Conservation (phyloP, 2,329 filamentous ascomycete species). For the Fusarium sp. region DNA sequence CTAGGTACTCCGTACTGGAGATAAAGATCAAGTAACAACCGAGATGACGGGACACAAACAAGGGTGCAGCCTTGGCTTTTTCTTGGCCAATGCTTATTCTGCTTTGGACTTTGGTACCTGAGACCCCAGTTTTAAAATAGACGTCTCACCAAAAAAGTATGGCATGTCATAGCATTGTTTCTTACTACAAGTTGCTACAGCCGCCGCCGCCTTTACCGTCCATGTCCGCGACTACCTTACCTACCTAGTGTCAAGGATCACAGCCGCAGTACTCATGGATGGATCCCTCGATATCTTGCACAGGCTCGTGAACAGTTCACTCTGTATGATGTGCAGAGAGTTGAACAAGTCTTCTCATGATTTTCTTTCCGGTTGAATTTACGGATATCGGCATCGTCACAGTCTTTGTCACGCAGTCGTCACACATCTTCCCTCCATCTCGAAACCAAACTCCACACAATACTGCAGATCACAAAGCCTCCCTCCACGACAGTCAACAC, state of each 20-base stretch:
- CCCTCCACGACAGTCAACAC: not conserved
- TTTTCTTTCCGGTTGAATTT: not conserved
- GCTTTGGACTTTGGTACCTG: constrained; percentile 7
- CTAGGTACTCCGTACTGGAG: not conserved
- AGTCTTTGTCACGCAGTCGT: constrained; percentile 9
- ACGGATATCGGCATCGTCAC: constrained; percentile 20
- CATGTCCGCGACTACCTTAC: not conserved
- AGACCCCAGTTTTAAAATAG: constrained; percentile 26
- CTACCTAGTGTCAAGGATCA: not conserved
- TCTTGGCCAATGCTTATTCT: constrained; percentile 37
- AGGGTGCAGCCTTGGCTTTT: constrained; percentile 20
- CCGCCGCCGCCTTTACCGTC: constrained; percentile 8
- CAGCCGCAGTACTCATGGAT: constrained; percentile 12
- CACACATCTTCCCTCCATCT: not conserved
- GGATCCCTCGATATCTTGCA: too few species aligned
- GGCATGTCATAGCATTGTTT: not conserved
- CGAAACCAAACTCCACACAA: constrained; percentile 5
- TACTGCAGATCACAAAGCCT: constrained; percentile 22
- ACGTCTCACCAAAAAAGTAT: constrained; percentile 17
- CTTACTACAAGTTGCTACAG: not conserved
- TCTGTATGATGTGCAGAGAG: too few species aligned
- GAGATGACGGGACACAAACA: not conserved
- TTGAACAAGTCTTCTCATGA: too few species aligned
- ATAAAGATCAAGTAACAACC: not conserved
- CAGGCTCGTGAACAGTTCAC: too few species aligned